Evolutionary conservation across 164 flowering plant species (phyloP).

Genomic region (Vitis labrusca): DNA sequence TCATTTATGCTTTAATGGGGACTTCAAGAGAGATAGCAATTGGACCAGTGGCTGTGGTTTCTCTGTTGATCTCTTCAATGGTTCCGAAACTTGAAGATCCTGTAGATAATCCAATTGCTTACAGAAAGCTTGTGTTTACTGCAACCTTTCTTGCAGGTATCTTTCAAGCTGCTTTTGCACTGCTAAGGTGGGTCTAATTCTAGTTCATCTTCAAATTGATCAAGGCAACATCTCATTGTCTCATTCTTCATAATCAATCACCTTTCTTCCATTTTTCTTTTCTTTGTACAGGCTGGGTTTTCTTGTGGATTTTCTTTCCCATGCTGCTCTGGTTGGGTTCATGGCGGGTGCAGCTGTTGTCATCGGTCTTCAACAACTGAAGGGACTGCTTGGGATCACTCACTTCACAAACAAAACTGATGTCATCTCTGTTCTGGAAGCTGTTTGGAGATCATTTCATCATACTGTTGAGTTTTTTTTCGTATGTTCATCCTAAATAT

Average conservation of each 20-base stretch:
- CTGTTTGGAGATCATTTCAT: conserved; percentile 48
- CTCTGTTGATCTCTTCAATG: conserved; percentile 31
- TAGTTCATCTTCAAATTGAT: not conserved
- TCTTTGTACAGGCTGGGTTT: conserved; percentile 60
- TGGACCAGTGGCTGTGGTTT: conserved; percentile 42
- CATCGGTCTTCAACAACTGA: conserved; percentile 79
- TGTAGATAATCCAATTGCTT: conserved; percentile 39
- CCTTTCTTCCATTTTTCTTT: not conserved
- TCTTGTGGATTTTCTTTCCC: conserved; percentile 78
- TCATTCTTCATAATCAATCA: not conserved
- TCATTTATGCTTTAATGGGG: conserved; percentile 55
- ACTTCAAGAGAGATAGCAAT: conserved; percentile 53
- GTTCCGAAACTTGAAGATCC: conserved; percentile 40
- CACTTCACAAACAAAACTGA: conserved; percentile 74
- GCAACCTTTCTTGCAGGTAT: conserved; percentile 75
- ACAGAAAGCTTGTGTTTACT: conserved; percentile 56
- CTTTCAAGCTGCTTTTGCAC: conserved; percentile 66
- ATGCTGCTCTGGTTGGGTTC: conserved; percentile 85
- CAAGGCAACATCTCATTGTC: not conserved
- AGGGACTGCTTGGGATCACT: conserved; percentile 64
- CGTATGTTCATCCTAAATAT: not conserved
- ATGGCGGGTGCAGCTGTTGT: conserved; percentile 86
- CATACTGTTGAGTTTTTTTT: conserved; percentile 31
- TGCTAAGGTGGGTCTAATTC: conserved; percentile 45
- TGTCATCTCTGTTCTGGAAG: conserved; percentile 56